Evolutionary conservation across 1,284 basidiomycete genomes (phyloP), one percentile per base, ranked within the genome.

Genomic region (Boletus sp.): DNA sequence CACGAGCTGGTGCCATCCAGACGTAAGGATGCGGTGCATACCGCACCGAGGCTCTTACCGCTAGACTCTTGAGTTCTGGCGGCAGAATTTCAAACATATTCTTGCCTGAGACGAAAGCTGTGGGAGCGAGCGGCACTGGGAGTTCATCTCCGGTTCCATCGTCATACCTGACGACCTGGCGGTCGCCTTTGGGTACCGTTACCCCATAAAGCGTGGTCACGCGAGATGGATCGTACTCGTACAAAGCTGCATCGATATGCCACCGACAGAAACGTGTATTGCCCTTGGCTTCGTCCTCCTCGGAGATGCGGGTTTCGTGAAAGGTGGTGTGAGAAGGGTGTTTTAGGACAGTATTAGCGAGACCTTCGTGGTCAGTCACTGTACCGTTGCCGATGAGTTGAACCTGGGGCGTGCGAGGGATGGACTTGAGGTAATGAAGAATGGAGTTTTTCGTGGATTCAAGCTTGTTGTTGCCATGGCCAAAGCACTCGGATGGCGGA

Each of bases 241-340:
- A 96, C 22, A 95, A 70, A 0, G 93, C 93, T 1, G 93, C 93
- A 60, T 96, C 93, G 66, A 95, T 94, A 69, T 95, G 92, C 91
- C 91, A 93, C 45, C 91, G 76, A 65, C 93, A 94, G 75, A 91
- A 94, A 26, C 92, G 80, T 9, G 92, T 94, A 36, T 75, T 67
- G 20, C 89, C 89, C 45, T 78, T 76, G 9, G 71, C 79, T 57
- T 89, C 86, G 53, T 95, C 91, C 57, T 87, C 88, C 2, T 78
- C 74, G 3, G 83, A 82, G 23, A 94, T 76, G n/a, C 70, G 71
- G 27, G 84, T 84, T 71, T 90, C 90, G 75, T 96, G 94, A 71
- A 96, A 96, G 1, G 88, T 89, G 34, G 75, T 83, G 69, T 96
- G 93, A 42, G 82, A 84, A 1, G 92, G 93, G 69, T 95, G 85